Evolutionary conservation across 2,329 filamentous ascomycete species (phyloP).

Genomic region (Colletotrichum shisoi): DNA sequence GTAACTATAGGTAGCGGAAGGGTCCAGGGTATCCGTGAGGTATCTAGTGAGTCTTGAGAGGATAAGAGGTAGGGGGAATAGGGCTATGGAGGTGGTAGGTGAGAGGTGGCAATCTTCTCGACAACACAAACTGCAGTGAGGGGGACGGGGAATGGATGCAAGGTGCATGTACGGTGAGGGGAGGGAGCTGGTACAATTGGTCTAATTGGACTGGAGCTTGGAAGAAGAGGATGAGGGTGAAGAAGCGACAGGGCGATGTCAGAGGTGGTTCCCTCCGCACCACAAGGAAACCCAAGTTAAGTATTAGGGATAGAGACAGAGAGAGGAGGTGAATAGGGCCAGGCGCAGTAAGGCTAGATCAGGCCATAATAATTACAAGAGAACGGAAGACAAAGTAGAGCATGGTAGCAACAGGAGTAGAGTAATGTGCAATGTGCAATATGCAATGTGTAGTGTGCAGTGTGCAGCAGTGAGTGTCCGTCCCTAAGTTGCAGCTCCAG

Average conservation of each 20-base stretch:
- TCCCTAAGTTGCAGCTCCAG: constrained; percentile 7
- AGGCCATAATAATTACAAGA: constrained; percentile 1
- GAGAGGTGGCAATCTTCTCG: constrained; percentile 27
- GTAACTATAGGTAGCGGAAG: constrained; percentile 25
- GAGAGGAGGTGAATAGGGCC: background rate
- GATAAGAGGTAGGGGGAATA: constrained; percentile 9
- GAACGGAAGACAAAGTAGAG: background rate
- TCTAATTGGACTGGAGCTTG: background rate
- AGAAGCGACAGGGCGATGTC: constrained; percentile 13
- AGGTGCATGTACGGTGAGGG: constrained; percentile 1
- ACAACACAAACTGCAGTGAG: constrained; percentile 23
- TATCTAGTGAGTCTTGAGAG: background rate
- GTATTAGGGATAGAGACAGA: background rate
- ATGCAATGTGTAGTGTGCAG: too few species aligned
- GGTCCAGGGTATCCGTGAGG: constrained; percentile 31
- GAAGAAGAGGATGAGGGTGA: constrained; percentile 2
- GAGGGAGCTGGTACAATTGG: constrained; percentile 8
- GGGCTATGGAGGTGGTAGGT: constrained; percentile 10
- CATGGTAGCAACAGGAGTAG: constrained; percentile 13
- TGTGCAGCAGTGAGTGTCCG: background rate
- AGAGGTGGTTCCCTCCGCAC: constrained; percentile 7
- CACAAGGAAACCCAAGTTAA: constrained; percentile 1
- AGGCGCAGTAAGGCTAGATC: constrained; percentile 11
- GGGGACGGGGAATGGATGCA: background rate
- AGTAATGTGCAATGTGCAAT: constrained; percentile 10